phyloP scores from a whole-genome alignment of 2,329 filamentous ascomycete genomes.

The Pseudophaeomoniella oleicola region DNA sequence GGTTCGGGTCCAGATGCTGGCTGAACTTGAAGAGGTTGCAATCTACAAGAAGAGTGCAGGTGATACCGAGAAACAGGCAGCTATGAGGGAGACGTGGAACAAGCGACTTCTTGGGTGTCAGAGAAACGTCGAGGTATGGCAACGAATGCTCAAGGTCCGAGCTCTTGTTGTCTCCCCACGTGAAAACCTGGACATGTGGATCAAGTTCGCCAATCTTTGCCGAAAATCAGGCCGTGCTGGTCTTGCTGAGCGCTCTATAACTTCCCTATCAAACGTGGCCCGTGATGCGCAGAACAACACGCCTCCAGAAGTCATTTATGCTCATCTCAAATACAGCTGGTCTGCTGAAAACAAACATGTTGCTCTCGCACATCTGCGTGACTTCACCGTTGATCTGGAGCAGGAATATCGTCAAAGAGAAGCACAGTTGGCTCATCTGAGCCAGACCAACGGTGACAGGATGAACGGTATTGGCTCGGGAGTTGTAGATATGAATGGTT shows the following conservation, averaged over 20 bases:
- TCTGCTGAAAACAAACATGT: conserved; percentile 57
- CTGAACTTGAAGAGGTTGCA: conserved; percentile 95
- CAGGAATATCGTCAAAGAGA: conserved; percentile 40
- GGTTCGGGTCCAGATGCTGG: conserved; percentile 96
- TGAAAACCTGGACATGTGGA: conserved; percentile 98
- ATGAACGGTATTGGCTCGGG: conserved; percentile 27
- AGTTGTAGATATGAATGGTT: conserved; percentile 19
- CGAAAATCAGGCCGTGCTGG: conserved; percentile 91
- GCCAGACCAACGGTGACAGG: conserved; percentile 27
- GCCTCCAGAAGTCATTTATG: conserved; percentile 74
- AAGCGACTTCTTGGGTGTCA: conserved; percentile 88
- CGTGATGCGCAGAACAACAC: conserved; percentile 15
- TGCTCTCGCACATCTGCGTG: conserved; percentile 44
- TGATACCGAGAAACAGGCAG: conserved; percentile 73
- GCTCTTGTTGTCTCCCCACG: conserved; percentile 80
- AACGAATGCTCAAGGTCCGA: conserved; percentile 89
- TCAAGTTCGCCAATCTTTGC: conserved; percentile 97
- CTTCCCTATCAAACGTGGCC: conserved; percentile 69
- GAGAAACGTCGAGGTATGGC: conserved; percentile 95
- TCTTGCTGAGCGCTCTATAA: conserved; percentile 85
- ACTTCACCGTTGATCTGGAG: conserved; percentile 46
- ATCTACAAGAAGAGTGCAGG: conserved; percentile 79
- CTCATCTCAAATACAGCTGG: conserved; percentile 97
- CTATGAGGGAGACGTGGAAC: conserved; percentile 91
- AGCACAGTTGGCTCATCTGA: conserved; percentile 19